These are phyloP conservation scores for Colletotrichum melonis DNA, from an alignment of 2,329 filamentous ascomycete genomes.

Conservation along the genomic window DNA sequence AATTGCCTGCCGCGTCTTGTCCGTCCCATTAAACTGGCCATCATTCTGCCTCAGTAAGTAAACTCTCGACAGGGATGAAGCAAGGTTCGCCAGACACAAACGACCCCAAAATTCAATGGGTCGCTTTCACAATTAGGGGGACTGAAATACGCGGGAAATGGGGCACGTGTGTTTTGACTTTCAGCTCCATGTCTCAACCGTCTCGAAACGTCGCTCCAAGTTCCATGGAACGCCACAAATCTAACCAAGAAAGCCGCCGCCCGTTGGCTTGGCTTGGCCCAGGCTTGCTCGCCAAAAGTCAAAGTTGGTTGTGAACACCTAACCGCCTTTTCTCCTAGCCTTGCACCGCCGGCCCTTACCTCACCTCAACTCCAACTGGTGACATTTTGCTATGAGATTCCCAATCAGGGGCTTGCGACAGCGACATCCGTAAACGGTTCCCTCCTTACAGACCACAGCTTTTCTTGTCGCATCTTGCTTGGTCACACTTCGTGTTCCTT, in stretches of 20 bases:
- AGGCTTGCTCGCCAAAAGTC: neutral
- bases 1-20: neutral
- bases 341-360: too few relatives aligned
- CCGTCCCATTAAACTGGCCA: neutral
- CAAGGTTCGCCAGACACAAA: neutral
- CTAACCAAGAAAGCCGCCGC: neutral
- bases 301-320: neutral
- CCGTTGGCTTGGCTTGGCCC: neutral
- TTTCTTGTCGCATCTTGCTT: neutral
- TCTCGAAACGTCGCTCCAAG: neutral
- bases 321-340: neutral
- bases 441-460: neutral
- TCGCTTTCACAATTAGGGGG: neutral
- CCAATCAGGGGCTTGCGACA: too few relatives aligned
- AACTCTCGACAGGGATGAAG: neutral
- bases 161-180: conserved; percentile 4
- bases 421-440: neutral
- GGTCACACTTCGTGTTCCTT: neutral
- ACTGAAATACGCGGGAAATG: neutral
- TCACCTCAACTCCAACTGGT: too few relatives aligned
- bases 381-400: too few relatives aligned
- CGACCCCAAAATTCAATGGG: neutral
- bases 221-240: neutral
- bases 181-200: conserved; percentile 2
- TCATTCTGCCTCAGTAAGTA: neutral